phyloP scores from a whole-genome alignment of 2,329 filamentous ascomycete species.

The Trichophyton schoenleinii region DNA sequence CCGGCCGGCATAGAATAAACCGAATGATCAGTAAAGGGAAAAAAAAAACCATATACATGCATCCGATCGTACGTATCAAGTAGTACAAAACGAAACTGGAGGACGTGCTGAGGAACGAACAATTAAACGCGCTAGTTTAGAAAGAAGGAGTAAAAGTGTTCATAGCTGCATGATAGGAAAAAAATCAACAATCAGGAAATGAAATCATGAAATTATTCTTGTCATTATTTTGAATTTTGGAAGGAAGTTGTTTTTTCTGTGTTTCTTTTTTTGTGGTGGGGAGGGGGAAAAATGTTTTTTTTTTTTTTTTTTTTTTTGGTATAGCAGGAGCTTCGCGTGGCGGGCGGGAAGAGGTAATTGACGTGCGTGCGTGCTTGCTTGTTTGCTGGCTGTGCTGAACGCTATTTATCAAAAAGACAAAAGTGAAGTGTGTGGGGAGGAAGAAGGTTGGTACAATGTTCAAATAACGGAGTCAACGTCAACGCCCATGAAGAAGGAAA shows the following conservation, averaged over 20 bases:
- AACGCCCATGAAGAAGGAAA: background rate
- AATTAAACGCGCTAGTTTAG: too few relatives aligned
- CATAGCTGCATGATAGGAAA: background rate
- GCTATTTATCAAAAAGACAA: background rate
- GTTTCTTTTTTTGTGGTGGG: background rate
- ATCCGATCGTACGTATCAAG: background rate
- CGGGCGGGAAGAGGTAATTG: background rate
- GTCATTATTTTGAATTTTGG: background rate
- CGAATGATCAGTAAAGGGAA: background rate
- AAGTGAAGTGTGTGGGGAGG: background rate
- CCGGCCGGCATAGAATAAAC: background rate
- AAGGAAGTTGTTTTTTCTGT: background rate
- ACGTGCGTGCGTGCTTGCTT: too few relatives aligned
- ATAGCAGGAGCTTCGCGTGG: background rate
- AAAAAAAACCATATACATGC: background rate
- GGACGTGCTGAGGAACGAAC: constrained; percentile 2
- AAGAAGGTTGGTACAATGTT: constrained; percentile 8
- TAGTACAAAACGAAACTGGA: constrained; percentile 4
- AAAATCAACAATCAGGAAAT: too few relatives aligned
- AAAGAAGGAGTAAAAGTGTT: background rate
- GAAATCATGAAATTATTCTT: too few relatives aligned
- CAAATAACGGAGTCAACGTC: background rate
- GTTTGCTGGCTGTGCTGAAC: background rate
- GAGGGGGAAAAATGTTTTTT: background rate
- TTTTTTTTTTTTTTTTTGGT: background rate